Percentiles rank a stretch among this genome's conserved stretches.
Conservation (phyloP, 2,329 filamentous ascomycete genomes). For the Neophaeococcomyces mojaviensis region DNA sequence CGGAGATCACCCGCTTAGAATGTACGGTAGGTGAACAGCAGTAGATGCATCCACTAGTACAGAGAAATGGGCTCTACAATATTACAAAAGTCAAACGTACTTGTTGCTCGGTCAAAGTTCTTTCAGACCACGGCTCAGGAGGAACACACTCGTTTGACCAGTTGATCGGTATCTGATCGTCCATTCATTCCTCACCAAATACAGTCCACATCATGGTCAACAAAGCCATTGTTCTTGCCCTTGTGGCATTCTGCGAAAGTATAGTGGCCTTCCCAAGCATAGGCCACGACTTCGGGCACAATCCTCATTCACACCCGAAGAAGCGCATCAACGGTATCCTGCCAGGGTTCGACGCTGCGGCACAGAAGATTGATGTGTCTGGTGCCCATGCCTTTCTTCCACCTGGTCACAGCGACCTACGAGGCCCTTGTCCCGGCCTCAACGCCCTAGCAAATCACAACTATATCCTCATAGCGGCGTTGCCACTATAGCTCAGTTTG, state of each 20-base stretch:
- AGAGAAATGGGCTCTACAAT: no score
- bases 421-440: constrained; percentile 33
- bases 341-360: constrained; percentile 2
- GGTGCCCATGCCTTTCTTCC: constrained; percentile 7
- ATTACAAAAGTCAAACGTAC: no score
- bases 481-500: constrained; percentile 29
- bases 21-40: no score
- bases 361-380: constrained; percentile 6
- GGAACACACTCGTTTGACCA: no score
- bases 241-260: neutral
- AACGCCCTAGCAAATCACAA: constrained; percentile 36
- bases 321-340: neutral
- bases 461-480: constrained; percentile 35
- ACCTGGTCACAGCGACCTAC: constrained; percentile 20
- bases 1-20: no score
- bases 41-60: no score
- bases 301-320: constrained; percentile 8
- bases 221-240: neutral
- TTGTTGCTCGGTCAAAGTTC: no score
- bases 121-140: no score
- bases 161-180: no score
- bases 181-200: neutral
- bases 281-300: constrained; percentile 18
- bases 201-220: neutral
- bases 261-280: constrained; percentile 1